Evolutionary conservation across 352 stramenopile genomes (phyloP).

Genomic region (Globisporangium nodosum): DNA sequence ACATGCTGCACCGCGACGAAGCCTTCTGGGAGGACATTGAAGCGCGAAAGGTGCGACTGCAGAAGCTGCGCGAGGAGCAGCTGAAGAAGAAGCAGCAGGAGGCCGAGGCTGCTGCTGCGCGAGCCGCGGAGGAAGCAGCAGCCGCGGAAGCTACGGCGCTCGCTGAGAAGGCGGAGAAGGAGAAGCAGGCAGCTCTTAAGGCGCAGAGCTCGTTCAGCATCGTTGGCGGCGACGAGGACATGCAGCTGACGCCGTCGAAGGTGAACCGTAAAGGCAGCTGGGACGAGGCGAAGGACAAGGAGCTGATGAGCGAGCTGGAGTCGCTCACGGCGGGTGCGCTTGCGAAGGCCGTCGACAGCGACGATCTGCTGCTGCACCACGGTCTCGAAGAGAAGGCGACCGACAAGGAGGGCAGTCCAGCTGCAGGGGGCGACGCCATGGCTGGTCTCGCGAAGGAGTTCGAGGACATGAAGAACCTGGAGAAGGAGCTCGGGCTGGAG

Average conservation of each 20-base stretch:
- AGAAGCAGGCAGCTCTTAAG: conserved; percentile 26
- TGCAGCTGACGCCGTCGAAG: conserved; percentile 21
- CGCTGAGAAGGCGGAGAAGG: conserved; percentile 28
- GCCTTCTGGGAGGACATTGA: conserved; percentile 86
- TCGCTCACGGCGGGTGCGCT: conserved; percentile 59
- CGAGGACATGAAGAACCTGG: conserved; percentile 77
- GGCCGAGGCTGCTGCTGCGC: conserved; percentile 35
- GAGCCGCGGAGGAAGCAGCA: conserved; percentile 25
- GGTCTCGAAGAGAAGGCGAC: conserved; percentile 43
- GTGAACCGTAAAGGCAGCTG: conserved; percentile 68
- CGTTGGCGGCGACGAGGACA: conserved; percentile 53
- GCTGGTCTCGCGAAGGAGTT: conserved; percentile 62
- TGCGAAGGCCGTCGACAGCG: conserved; percentile 32
- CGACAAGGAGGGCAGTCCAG: conserved; percentile 7
- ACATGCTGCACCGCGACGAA: conserved; percentile 85
- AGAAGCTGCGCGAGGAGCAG: conserved; percentile 70
- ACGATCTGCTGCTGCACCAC: conserved; percentile 17
- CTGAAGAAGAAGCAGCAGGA: conserved; percentile 59
- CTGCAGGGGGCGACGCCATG: conserved; percentile 23
- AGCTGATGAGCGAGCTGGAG: conserved; percentile 83
- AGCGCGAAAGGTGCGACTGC: conserved; percentile 60
- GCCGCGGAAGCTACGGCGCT: conserved; percentile 30
- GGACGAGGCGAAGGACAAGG: conserved; percentile 83
- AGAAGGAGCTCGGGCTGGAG: conserved; percentile 78
- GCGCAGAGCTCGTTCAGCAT: conserved; percentile 75